These are phyloP conservation scores for Stenocarpella maydis DNA, from an alignment of 2,329 filamentous ascomycete species.

Conservation along the genomic window DNA sequence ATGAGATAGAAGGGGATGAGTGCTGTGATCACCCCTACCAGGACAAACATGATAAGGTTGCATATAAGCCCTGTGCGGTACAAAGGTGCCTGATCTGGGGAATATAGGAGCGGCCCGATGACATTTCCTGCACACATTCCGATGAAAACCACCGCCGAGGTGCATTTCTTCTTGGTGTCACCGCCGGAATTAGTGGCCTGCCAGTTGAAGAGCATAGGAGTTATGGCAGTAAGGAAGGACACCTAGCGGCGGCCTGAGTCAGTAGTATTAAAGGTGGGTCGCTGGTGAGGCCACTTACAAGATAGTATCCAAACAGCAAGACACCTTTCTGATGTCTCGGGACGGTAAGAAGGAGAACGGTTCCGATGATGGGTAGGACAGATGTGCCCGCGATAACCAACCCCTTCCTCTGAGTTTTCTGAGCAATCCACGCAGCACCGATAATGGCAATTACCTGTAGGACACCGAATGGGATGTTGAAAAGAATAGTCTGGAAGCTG, in stretches of 20 bases:
- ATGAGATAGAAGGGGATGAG: constrained; percentile 55
- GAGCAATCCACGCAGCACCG: constrained; percentile 58
- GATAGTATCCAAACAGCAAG: constrained; percentile 59
- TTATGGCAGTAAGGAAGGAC: constrained; percentile 43
- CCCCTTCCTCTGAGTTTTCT: constrained; percentile 52
- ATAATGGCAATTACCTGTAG: constrained; percentile 67
- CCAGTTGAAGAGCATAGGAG: constrained; percentile 69
- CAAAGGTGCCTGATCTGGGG: constrained; percentile 62
- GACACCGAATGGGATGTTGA: constrained; percentile 68
- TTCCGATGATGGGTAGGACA: constrained; percentile 50
- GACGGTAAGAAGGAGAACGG: constrained; percentile 57
- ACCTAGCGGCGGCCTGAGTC: constrained; percentile 18
- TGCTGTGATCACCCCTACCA: constrained; percentile 60
- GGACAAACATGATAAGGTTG: constrained; percentile 68
- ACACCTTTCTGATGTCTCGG: constrained; percentile 56
- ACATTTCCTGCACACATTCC: constrained; percentile 73
- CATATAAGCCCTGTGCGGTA: constrained; percentile 66
- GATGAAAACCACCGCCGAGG: constrained; percentile 70
- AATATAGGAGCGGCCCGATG: constrained; percentile 71
- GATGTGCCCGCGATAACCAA: constrained; percentile 51
- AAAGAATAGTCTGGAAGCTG: constrained; percentile 63
- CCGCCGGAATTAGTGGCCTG: constrained; percentile 71
- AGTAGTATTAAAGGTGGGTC: neutral
- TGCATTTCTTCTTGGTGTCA: constrained; percentile 74
- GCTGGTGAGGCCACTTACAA: constrained; percentile 44